These are phyloP conservation scores for Narthecium ossifragum DNA, from an alignment of 106 monocot genomes.

Conservation along the genomic window DNA sequence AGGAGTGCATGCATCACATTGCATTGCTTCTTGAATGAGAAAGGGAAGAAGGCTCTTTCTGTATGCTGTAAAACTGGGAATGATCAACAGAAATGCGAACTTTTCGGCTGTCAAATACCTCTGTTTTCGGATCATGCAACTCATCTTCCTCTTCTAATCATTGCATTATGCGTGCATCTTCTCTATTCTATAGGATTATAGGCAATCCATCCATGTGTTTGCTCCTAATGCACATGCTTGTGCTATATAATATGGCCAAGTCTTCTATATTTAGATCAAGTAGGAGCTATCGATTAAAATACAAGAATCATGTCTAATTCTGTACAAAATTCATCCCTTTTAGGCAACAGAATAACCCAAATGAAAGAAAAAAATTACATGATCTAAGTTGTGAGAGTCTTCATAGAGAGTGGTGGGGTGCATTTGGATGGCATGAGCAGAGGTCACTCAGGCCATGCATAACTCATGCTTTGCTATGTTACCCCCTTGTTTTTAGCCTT, in stretches of 20 bases:
- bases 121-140: not conserved
- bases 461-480: constrained; percentile 1
- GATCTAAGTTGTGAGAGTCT: not conserved
- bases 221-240: too few species aligned
- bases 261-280: not conserved
- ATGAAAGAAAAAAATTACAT: not conserved
- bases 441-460: constrained; percentile 1
- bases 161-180: not conserved
- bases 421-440: constrained; percentile 5
- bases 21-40: too few species aligned
- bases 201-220: too few species aligned
- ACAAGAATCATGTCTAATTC: not conserved
- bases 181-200: not conserved
- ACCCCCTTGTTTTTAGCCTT: not conserved
- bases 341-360: not conserved
- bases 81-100: not conserved
- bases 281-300: not conserved
- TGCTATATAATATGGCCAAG: too few species aligned
- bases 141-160: not conserved
- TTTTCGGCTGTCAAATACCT: not conserved
- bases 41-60: not conserved
- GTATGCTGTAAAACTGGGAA: not conserved
- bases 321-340: not conserved
- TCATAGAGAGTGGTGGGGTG: not conserved
- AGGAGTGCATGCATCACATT: too few species aligned